Base-by-base conservation (phyloP, 2,329 filamentous ascomycete species). In the Tolypocladium album region DNA sequence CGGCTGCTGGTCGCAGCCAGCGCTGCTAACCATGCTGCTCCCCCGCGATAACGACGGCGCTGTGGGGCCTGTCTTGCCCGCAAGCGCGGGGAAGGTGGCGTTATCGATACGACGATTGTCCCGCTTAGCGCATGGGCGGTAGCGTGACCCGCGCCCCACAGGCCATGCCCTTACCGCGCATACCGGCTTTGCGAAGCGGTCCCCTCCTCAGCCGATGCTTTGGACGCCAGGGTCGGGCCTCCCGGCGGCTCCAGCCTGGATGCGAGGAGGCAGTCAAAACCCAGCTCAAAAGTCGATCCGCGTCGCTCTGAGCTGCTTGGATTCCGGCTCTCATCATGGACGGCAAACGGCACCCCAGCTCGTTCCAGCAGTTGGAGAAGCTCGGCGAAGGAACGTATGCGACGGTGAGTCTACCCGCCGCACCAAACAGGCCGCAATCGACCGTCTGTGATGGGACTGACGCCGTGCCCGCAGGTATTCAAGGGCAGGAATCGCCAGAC, bases 311-410 rank as follows among this genome's bases (percentile, higher is more conserved):
- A 55, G 31, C 31, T 38, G 50, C 50, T 38, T 55, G 22, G 22
- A 58, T 27, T 53, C 58, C 39, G 40, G 56, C 47, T 47, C 55
- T 64, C 68, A 73, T 62, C 62, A 97, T 97, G 93, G 93, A 97
- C 76, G 89, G 90, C 71, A 90, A 95, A 74, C 82, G 89, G 70
- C 91, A 97, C 70, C 92, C 93, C 60, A 96, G 89, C 78, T 97
- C 93, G 63, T 99, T 99, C 81, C 93, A 97, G 83, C 94, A 97
- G 86, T 84, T 97, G 74, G 94, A 99, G 78, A 99, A 93, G 88
- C 84, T 99, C 66, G 94, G 94, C 70, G 94, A 99, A 80, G 94
- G 94, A 63, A 99, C 94, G 39, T 99, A 99, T 84, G 94, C 94
- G 40, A 99, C 94, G 40, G 94, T 96, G 81, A 70, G 86, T 67